Conservation (phyloP, 768 basidiomycete genomes). For the Chiua virens region DNA sequence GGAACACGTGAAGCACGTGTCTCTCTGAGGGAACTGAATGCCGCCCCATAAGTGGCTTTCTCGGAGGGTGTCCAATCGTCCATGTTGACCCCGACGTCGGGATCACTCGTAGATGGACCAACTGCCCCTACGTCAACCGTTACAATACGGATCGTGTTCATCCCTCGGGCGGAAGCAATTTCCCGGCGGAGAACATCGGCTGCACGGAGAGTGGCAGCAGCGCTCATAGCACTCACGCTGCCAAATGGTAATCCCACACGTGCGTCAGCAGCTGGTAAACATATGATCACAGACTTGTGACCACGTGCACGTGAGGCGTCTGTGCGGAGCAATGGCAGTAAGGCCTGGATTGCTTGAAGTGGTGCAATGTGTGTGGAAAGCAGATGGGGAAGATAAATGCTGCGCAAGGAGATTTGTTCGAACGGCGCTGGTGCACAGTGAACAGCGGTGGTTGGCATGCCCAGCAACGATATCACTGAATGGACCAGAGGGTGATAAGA, state of each 20-base stretch:
- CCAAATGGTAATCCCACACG: constrained; percentile 73
- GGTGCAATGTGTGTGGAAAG: constrained; percentile 75
- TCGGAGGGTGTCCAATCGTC: constrained; percentile 76
- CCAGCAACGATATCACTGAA: constrained; percentile 74
- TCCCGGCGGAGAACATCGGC: constrained; percentile 76
- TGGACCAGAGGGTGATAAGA: constrained; percentile 69
- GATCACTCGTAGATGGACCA: constrained; percentile 18
- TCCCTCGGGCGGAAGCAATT: constrained; percentile 64
- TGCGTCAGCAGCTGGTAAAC: constrained; percentile 70
- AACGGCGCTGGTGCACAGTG: constrained; percentile 53
- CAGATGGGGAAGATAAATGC: constrained; percentile 69
- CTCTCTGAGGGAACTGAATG: constrained; percentile 53
- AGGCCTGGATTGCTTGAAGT: constrained; percentile 70
- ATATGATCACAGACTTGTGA: constrained; percentile 57
- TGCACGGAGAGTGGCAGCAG: constrained; percentile 68
- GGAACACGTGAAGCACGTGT: constrained; percentile 49
- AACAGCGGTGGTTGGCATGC: constrained; percentile 46
- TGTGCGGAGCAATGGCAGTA: constrained; percentile 74
- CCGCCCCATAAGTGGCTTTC: constrained; percentile 68
- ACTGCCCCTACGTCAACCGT: constrained; percentile 73
- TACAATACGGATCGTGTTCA: constrained; percentile 54
- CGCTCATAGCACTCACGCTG: constrained; percentile 69
- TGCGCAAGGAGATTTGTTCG: constrained; percentile 64
- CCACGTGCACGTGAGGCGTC: constrained; percentile 54
- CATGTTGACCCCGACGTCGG: constrained; percentile 49